Base-by-base conservation (phyloP, 305 asterid genomes). In the Fraxinus greggii region DNA sequence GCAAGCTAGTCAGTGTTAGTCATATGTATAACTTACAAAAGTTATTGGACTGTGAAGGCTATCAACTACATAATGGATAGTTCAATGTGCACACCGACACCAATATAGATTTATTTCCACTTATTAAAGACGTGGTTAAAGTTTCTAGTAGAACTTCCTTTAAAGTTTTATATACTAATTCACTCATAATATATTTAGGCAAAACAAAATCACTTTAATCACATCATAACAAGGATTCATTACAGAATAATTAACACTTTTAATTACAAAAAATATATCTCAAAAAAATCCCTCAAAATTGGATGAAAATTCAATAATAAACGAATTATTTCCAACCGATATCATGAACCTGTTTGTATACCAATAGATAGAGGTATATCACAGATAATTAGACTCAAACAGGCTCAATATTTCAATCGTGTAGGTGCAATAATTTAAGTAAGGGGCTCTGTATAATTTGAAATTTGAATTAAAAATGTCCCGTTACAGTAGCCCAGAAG, bases 401-500 rank as follows among this genome's bases (percentile, higher is more conserved):
- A 35, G 8, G 0, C 45, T 38, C 12, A 2, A 10, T 10, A 28
- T 28, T 67, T 24, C 74, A 28, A 67, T 12, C 21, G 74, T 26
- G 33, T 13, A 10, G 74, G 21, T 67, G 33, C 36, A 28, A 67
- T 61, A 63, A 63, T 69, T 10, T 28, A 4, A 3, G 17, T 12
- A 67, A 67, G 74, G 21, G 21, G 21, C 35, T 10, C 29, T 28
- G n/a, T 65, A 21, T 24, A 61, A 21, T 61, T 26, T 65, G 72
- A 69, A 69, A 67, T 10, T 67, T 26, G 36, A 67, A 67, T 28
- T 67, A 9, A 65, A 65, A 67, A 23, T 10, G 28, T 76, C 59
- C 59, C 40, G 59, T 56, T 78, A 17, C 75, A 78, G 81, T 78
- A 59, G 75, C 59, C 35, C 23, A 78, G 13, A 78, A 35, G 81